phyloP scores from a whole-genome alignment of 768 basidiomycete species.

The Leccinum aurantiacum region DNA sequence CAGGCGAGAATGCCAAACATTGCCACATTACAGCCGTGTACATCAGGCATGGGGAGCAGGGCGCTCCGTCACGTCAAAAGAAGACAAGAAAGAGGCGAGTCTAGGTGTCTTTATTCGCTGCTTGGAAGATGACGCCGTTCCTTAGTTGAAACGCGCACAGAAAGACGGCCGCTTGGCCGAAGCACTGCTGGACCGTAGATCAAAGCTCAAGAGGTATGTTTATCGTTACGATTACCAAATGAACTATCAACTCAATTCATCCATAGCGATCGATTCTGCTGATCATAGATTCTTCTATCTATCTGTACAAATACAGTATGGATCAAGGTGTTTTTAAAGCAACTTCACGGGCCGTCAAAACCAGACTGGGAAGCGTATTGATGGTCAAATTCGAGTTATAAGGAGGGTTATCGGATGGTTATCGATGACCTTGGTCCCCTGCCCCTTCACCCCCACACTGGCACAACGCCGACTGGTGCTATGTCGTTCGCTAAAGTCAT shows the following conservation, averaged over 20 bases:
- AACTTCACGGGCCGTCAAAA: background rate
- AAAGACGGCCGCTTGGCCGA: constrained; percentile 83
- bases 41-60: constrained; percentile 88
- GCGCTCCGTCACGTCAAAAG: constrained; percentile 61
- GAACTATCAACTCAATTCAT: constrained; percentile 7
- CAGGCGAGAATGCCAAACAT: constrained; percentile 1
- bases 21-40: constrained; percentile 48
- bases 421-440: background rate
- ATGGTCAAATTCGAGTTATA: constrained; percentile 11
- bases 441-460: background rate
- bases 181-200: constrained; percentile 72
- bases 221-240: background rate
- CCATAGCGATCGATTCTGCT: constrained; percentile 48
- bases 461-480: background rate
- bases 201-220: constrained; percentile 78
- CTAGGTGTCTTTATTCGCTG: constrained; percentile 1
- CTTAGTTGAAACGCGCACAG: constrained; percentile 71
- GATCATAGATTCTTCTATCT: constrained; percentile 9
- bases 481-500: constrained; percentile 2
- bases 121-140: constrained; percentile 8
- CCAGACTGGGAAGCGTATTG: constrained; percentile 2
- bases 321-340: constrained; percentile 3
- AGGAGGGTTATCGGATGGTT: background rate
- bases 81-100: constrained; percentile 73
- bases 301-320: constrained; percentile 13